Evolutionary conservation across 2,329 filamentous ascomycete genomes (phyloP).

Genomic region (Piedraia hortae): DNA sequence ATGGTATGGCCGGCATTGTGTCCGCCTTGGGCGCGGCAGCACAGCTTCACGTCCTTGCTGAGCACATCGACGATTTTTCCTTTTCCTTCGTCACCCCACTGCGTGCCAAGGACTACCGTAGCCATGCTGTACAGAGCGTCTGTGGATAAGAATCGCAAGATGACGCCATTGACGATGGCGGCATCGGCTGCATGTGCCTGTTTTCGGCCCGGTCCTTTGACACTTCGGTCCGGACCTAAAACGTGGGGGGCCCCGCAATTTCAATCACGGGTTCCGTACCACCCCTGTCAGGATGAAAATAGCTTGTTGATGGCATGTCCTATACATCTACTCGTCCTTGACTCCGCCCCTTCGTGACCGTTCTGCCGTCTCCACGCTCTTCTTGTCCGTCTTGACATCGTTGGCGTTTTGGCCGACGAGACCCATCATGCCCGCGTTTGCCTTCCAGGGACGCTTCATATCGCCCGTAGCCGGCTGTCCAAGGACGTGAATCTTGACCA

Average conservation of each 20-base stretch:
- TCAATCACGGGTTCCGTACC: too few species aligned
- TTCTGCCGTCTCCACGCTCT: constrained; percentile 26
- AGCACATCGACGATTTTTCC: constrained; percentile 28
- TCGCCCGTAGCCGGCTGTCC: constrained; percentile 70
- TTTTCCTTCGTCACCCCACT: constrained; percentile 33
- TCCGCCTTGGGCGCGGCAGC: constrained; percentile 30
- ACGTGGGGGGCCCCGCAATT: too few species aligned
- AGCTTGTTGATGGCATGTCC: neutral
- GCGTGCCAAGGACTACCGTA: constrained; percentile 30
- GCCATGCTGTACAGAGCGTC: too few species aligned
- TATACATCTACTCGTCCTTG: constrained; percentile 21
- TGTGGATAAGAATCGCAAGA: too few species aligned
- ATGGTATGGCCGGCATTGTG: constrained; percentile 30
- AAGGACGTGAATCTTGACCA: constrained; percentile 84
- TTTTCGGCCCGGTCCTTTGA: too few species aligned
- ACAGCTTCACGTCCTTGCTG: constrained; percentile 23
- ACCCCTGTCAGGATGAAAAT: too few species aligned
- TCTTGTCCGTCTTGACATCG: constrained; percentile 57
- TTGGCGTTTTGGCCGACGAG: constrained; percentile 30
- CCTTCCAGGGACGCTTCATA: constrained; percentile 89
- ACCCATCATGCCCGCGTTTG: constrained; percentile 48
- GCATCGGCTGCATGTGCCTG: too few species aligned
- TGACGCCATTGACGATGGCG: too few species aligned
- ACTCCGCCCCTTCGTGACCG: constrained; percentile 22
- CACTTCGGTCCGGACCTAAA: too few species aligned